Percentiles rank a stretch among this genome's conserved stretches.
Evolutionary conservation across 2,329 filamentous ascomycete genomes (phyloP).

Genomic region (Tolypocladium sp.): DNA sequence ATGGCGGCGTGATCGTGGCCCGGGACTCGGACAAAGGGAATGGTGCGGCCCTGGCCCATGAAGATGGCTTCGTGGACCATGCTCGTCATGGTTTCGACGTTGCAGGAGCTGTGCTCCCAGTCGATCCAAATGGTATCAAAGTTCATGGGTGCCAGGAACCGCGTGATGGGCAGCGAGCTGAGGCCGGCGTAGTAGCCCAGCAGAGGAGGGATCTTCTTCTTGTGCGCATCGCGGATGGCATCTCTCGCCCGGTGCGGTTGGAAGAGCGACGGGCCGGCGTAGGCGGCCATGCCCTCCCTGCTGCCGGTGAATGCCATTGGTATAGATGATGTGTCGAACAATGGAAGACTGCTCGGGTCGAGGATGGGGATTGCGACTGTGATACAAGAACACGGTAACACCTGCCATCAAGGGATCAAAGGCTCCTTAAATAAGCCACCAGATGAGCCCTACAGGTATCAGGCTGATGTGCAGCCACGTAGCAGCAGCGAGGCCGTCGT

Average conservation of each 20-base stretch:
- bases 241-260: slow-evolving; percentile 35
- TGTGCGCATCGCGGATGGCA: slow-evolving; percentile 35
- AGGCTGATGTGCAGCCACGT: background rate
- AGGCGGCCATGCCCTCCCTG: slow-evolving; percentile 27
- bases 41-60: slow-evolving; percentile 33
- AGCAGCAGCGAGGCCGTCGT: background rate
- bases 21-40: slow-evolving; percentile 35
- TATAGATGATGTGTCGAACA: background rate
- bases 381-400: background rate
- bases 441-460: background rate
- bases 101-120: slow-evolving; percentile 37
- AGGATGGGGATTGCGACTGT: background rate
- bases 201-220: slow-evolving; percentile 34
- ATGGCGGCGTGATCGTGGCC: slow-evolving; percentile 37
- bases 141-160: slow-evolving; percentile 30
- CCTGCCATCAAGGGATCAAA: background rate
- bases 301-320: background rate
- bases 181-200: slow-evolving; percentile 32
- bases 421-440: background rate
- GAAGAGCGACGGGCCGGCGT: slow-evolving; percentile 33
- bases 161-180: slow-evolving; percentile 26
- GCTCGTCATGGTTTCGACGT: slow-evolving; percentile 39
- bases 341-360: background rate
- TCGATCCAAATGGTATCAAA: slow-evolving; percentile 36
- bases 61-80: slow-evolving; percentile 38